These are phyloP conservation scores for Cyclotella choctawhatcheeana DNA, from an alignment of 108 stramenopile species.

Conservation along the genomic window DNA sequence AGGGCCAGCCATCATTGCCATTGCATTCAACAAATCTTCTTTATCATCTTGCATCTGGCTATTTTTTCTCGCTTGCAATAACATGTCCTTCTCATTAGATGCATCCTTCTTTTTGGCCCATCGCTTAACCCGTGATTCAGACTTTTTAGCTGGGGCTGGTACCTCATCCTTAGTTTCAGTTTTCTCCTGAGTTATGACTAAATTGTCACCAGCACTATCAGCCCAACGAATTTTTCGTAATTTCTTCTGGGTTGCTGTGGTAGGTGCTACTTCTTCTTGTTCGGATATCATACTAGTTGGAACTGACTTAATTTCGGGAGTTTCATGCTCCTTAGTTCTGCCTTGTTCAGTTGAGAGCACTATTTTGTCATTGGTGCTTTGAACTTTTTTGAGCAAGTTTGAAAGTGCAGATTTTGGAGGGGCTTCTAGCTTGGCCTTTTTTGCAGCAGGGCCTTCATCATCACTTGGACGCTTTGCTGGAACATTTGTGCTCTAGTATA, in stretches of 20 bases:
- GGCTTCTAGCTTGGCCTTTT: constrained; percentile 50
- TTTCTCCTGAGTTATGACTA: constrained; percentile 48
- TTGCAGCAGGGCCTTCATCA: constrained; percentile 37
- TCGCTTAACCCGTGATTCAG: constrained; percentile 33
- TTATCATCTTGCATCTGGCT: constrained; percentile 65
- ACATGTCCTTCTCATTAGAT: constrained; percentile 75
- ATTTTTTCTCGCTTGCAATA: constrained; percentile 72
- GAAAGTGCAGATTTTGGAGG: constrained; percentile 57
- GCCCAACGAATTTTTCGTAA: constrained; percentile 77
- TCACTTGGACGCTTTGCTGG: constrained; percentile 34
- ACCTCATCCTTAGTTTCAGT: constrained; percentile 28
- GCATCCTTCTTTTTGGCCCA: constrained; percentile 77
- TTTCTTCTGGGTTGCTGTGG: constrained; percentile 21
- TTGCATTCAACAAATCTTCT: constrained; percentile 45
- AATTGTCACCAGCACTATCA: constrained; percentile 73
- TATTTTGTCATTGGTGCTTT: constrained; percentile 19
- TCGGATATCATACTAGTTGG: too few relatives aligned
- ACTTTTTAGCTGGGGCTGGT: neutral
- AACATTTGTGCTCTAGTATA: constrained; percentile 22
- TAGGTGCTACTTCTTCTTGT: too few relatives aligned
- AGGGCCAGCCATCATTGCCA: constrained; percentile 64
- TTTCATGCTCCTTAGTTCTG: constrained; percentile 20
- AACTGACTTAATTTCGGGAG: too few relatives aligned
- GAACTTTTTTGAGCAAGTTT: constrained; percentile 69
- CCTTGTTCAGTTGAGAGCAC: constrained; percentile 25